Evolutionary conservation across 1,284 basidiomycete species (phyloP).

Genomic region (Rhodotorula sp.): DNA sequence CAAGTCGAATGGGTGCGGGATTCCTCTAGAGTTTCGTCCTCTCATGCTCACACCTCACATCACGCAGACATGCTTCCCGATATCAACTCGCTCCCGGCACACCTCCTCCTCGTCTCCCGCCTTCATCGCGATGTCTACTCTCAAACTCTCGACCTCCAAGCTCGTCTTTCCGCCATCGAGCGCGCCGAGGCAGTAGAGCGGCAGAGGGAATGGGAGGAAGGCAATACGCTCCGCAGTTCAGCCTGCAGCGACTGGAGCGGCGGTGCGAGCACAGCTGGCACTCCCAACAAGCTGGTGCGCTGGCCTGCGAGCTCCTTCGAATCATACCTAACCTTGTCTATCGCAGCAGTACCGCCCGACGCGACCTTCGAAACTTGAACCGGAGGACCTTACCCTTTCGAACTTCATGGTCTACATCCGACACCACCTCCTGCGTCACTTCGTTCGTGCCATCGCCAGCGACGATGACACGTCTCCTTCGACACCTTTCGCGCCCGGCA

Average conservation of each 20-base stretch:
- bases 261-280: neutral
- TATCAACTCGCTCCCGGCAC: neutral
- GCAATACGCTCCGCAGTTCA: neutral
- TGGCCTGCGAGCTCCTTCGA: too few relatives aligned
- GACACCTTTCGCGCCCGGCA: neutral
- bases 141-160: constrained; percentile 9
- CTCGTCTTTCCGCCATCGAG: constrained; percentile 9
- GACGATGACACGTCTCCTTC: neutral
- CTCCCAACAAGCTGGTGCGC: neutral
- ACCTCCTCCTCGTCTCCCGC: constrained; percentile 5
- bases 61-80: constrained; percentile 8
- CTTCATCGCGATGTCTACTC: constrained; percentile 20
- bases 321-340: neutral
- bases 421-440: constrained; percentile 14
- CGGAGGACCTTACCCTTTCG: constrained; percentile 13
- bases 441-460: neutral
- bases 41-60: too few relatives aligned
- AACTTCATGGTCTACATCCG: constrained; percentile 32
- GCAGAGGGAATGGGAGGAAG: neutral
- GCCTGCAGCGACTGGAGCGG: constrained; percentile 4
- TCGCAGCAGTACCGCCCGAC: neutral
- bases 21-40: too few relatives aligned
- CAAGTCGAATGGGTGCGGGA: constrained; percentile 16
- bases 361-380: constrained; percentile 13
- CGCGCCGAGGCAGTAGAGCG: constrained; percentile 3